Base-by-base conservation (phyloP, 23 red algal species). In the Chondrus crispus region DNA sequence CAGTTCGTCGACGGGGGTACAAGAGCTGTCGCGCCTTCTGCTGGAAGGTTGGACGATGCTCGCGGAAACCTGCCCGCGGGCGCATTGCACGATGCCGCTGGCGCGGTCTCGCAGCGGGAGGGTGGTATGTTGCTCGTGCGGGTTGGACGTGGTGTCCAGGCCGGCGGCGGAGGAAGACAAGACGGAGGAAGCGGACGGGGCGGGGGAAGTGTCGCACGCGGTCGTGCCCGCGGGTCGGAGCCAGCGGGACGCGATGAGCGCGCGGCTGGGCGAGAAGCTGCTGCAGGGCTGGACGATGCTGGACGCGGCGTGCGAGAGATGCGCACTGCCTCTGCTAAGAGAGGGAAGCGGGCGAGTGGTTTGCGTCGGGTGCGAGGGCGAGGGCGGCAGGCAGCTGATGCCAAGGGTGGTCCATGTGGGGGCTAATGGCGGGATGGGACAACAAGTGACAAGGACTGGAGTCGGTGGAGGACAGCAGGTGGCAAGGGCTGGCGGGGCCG, bases 271-370 rank as follows among this genome's bases (percentile, higher is more conserved):
- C 32, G 91, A 87, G 24, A 94, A 94, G 51, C 55, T 94, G 41
- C 70, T 94, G 62, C 69, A 94, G 72, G 91, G 91, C 35, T 94
- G 80, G 80, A 94, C 80, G 32, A 87, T 94, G 91, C 26, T 94
- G 42, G 30, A 75, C 46, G 51, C 48, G 46, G 29, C 46, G 39
- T 94, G 91, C 52, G 45, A 33, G 3, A n/a, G n/a, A 4, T 94
- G 91, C 55, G 55, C 10, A 22, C 40, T 71, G 81, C 81, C 91
- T 22, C 82, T 94, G 3, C 33, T 94, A 32, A 50, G 80, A 43
- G 82, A 84, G 22, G 48, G 46, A 36, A 70, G 50, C 13, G 77
- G 62, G 8, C 6, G 14, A 26, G 60, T 92, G 32, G 2, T 84
- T 2, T 92, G 89, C 62, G 89, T 92, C 50, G 69, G 68, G 22